Evolutionary conservation across 176 grass and related monocot species (phyloP), one percentile per base, ranked within the genome.

Genomic region (Cenchrus fungigraminus): DNA sequence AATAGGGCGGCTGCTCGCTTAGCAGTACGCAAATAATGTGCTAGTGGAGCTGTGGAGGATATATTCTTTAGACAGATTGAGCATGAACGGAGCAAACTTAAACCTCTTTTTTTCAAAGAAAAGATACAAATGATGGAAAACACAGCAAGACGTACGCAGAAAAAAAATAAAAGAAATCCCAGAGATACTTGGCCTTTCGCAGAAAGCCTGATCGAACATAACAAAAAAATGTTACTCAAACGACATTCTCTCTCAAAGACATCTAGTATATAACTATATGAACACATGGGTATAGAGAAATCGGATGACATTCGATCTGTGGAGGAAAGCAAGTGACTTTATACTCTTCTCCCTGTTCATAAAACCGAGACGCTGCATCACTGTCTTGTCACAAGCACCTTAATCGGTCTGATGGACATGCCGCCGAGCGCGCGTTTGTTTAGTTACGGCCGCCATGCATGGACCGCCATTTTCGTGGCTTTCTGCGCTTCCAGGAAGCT

Each of bases 31-130:
- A 54, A 37, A 55, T 56, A 37, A 55, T 56, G 57, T 49, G 64
- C 57, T 49, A 77, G 45, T 46, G 45, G 31, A 32, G 6, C 8
- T 10, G 88, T 71, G 88, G 57, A 63, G 84, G 65, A 79, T 82
- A 86, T 78, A 74, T 78, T 86, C 83, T 22, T 22, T 69, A 22
- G 8, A 50, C 52, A 22, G 15, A 61, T 31, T 25, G 52, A 68
- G 31, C 49, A 43, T 51, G 46, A 15, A 56, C 12, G 50, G 49
- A 68, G 31, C 29, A 72, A 83, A 16, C 14, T 77, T 22, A n/a
- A 2, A 0, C 13, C 8, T 67, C 12, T 80, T 87, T 64, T 71
- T 80, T 87, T 55, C 46, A 28, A 74, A 37, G 15, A 44, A 51
- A 74, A 37, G 15, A 44, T 43, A 50, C 50, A 80, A 11, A 67